phyloP scores from a whole-genome alignment of 2,329 filamentous ascomycete species.

The Aureobasidium melanogenum region DNA sequence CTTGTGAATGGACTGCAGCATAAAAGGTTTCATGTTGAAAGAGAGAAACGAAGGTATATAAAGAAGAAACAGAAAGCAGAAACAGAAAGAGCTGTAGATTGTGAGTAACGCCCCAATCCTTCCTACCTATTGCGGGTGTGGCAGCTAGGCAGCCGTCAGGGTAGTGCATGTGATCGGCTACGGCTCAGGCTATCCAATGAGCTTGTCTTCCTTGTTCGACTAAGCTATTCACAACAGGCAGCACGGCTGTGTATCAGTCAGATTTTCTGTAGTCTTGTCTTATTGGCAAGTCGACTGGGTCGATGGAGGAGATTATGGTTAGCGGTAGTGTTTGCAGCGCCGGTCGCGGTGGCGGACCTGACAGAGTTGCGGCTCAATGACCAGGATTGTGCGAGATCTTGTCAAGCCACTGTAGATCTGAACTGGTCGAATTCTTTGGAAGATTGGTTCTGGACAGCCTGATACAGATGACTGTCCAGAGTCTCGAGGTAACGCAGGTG shows the following conservation, averaged over 20 bases:
- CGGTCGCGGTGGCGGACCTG: not conserved
- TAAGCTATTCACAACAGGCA: not conserved
- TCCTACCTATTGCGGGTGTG: not conserved
- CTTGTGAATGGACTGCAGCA: not conserved
- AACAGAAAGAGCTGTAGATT: not conserved
- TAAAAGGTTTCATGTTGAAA: not conserved
- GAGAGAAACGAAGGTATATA: not conserved
- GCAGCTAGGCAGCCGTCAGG: conserved; percentile 8
- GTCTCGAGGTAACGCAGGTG: not conserved
- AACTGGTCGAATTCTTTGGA: not conserved
- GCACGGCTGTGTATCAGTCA: not conserved
- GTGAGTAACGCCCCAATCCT: not conserved
- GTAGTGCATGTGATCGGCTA: conserved; percentile 2
- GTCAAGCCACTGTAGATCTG: conserved; percentile 4
- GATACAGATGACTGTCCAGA: not conserved
- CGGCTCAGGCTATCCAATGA: conserved; percentile 1
- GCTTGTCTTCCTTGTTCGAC: not conserved
- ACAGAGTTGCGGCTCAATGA: conserved; percentile 1
- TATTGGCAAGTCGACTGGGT: not conserved
- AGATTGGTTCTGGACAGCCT: not conserved
- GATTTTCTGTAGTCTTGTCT: not conserved
- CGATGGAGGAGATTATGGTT: not conserved
- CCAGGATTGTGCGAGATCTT: not conserved
- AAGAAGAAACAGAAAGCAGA: not conserved
- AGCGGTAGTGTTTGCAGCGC: not conserved